Base-by-base conservation (phyloP, 176 grass and related monocot genomes). In the Olyra latifolia region DNA sequence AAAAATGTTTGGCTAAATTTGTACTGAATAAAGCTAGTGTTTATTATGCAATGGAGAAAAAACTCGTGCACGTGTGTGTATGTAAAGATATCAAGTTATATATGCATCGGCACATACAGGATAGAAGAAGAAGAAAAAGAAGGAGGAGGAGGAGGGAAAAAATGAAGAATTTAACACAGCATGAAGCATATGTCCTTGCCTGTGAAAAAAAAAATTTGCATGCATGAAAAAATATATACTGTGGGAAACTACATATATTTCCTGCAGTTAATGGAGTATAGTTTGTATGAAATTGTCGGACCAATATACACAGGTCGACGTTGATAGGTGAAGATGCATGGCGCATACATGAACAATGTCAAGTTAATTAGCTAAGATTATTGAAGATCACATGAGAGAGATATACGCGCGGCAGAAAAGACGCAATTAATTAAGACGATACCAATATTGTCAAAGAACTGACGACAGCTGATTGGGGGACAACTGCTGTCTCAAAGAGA, bases 401-500 rank as follows among this genome's bases (percentile, higher is more conserved):
- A 71, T 62, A 44, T 23, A 41, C 35, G 24, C 11, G 72, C 5
- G 44, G 13, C 13, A 52, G 74, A 32, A 61, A 85, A 32, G 44
- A 53, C 12, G 3, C 6, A 41, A 41, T 76, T 70, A 41, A 28
- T 76, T 70, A 76, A 82, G 23, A 42, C 70, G 53, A 19, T 32
- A 87, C 62, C 71, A 81, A 80, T 50, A 75, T 81, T 28, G 85
- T 62, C 63, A 76, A 41, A 75, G 22, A 81, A 49, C 65, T 80
- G 43, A 65, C n/a, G 76, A 56, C 76, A 58, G 12, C 54, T 78
- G 10, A 60, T 61, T 12, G 6, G 29, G 9, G 35, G 14, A 4
- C 14, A 14, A 58, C 20, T 52, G 7, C 25, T 62, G 16, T 45
- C 42, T 23, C 16, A 55, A 25, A 65, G 66, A 23, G 28, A 42